A percentile compares a stretch with the other conserved stretches of the same genome.
phyloP scores from a whole-genome alignment of 345 rosid genomes.

The Citrus inodora region DNA sequence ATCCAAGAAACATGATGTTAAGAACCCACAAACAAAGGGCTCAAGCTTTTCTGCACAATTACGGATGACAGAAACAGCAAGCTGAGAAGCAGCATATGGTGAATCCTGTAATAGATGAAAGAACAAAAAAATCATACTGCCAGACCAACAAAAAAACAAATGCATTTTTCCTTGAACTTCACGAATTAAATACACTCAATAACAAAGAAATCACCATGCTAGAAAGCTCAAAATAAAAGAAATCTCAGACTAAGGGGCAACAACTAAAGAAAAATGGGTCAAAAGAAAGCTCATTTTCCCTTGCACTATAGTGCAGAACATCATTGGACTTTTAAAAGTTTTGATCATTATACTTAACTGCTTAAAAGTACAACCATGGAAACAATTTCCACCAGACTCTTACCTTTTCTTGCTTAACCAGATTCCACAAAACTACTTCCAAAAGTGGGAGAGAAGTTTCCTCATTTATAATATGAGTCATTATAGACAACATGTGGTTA shows the following conservation, averaged over 20 bases:
- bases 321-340: background rate
- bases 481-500: constrained; percentile 58
- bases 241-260: background rate
- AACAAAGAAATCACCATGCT: background rate
- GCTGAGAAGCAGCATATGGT: constrained; percentile 55
- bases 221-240: background rate
- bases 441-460: constrained; percentile 56
- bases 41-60: constrained; percentile 59
- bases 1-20: constrained; percentile 68
- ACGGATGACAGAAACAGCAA: constrained; percentile 78
- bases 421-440: constrained; percentile 63
- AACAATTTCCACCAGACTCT: constrained; percentile 17
- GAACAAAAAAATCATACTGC: constrained; percentile 1
- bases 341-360: background rate
- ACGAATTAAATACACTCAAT: background rate
- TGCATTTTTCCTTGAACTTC: background rate
- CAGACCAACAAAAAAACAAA: background rate
- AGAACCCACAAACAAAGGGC: constrained; percentile 70
- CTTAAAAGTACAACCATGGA: constrained; percentile 1
- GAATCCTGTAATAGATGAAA: constrained; percentile 37
- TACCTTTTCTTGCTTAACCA: constrained; percentile 67
- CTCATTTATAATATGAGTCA: constrained; percentile 61
- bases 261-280: background rate
- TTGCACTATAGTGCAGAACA: background rate
- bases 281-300: background rate